Base-by-base conservation (phyloP, 129 eudicot genomes). In the Oenanthe sinensis region DNA sequence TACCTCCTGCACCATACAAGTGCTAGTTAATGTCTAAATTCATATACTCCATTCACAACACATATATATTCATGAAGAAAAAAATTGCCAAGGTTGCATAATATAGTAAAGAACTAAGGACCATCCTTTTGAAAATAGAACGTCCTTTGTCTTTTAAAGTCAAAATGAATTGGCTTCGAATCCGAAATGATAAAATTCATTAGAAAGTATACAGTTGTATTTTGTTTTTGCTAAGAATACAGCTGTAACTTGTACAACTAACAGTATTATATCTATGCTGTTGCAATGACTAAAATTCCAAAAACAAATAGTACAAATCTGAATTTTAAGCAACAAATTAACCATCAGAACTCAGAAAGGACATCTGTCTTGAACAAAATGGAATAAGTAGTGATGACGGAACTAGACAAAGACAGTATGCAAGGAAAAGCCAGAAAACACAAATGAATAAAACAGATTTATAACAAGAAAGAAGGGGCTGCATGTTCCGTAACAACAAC, bases 1-100 rank as follows among this genome's bases (percentile, higher is more conserved):
- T 95, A 95, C 81, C 97, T 81, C 92, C 99, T 95, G 89, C 71
- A 82, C 19, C 11, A 77, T n/a, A 62, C 6, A 58, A 69, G 28
- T n/a, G 24, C 74, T 2, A 77, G 44, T 8, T 16, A 68, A 74
- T 22, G 8, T 65, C 69, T 44, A 4, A 76, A 26, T 52, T 14
- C 16, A 39, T 12, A 20, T 49, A 36, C 28, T 9, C 16, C 50
- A 70, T 14, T 12, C 52, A 68, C 46, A 60, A n/a, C 12, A 28
- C 13, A 63, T 17, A n/a, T 26, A 65, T 6, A 65, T 28, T 28
- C 30, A 65, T 65, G 15, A n/a, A 58, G 8, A 58, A n/a, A 58
- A 8, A 58, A 58, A n/a, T 8, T 15, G 12, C 67, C 67, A 58
- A 58, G 67, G 67, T 24, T 58, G 67, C 67, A 58, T 58, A 8